phyloP scores from a whole-genome alignment of 2,329 filamentous ascomycete genomes.

The Elsinoe arachidis region DNA sequence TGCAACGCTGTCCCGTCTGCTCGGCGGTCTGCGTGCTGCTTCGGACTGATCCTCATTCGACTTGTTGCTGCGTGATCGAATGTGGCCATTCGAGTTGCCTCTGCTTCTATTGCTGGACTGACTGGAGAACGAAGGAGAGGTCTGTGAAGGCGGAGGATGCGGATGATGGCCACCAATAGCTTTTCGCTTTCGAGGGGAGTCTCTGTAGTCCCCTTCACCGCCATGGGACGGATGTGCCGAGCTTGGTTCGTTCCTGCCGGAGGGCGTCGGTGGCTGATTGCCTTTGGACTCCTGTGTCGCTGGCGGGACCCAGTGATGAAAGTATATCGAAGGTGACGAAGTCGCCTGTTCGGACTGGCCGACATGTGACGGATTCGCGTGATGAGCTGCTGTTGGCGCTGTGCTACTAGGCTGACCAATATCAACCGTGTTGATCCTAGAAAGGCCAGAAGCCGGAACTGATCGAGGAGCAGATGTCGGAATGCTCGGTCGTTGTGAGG shows the following conservation, averaged over 20 bases:
- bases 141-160: slow-evolving; percentile 43
- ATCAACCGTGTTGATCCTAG: slow-evolving; percentile 45
- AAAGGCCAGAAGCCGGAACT: slow-evolving; percentile 39
- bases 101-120: slow-evolving; percentile 44
- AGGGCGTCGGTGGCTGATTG: slow-evolving; percentile 63
- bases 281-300: slow-evolving; percentile 50
- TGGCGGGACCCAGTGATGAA: slow-evolving; percentile 88
- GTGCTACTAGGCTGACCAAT: slow-evolving; percentile 23
- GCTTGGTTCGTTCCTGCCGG: slow-evolving; percentile 48
- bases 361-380: slow-evolving; percentile 39
- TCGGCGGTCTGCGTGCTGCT: slow-evolving; percentile 13
- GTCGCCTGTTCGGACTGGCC: slow-evolving; percentile 54
- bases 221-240: slow-evolving; percentile 44
- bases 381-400: slow-evolving; percentile 31
- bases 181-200: slow-evolving; percentile 81
- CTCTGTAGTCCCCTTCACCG: slow-evolving; percentile 53
- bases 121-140: slow-evolving; percentile 44
- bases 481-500: slow-evolving; percentile 23
- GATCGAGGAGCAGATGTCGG: slow-evolving; percentile 37
- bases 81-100: slow-evolving; percentile 45
- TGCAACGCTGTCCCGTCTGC: slow-evolving; percentile 17
- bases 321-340: slow-evolving; percentile 70
- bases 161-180: slow-evolving; percentile 47
- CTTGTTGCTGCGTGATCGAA: slow-evolving; percentile 56
- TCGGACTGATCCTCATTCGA: slow-evolving; percentile 30